Conservation (phyloP, 352 stramenopile species). For the Pythium dissimile region DNA sequence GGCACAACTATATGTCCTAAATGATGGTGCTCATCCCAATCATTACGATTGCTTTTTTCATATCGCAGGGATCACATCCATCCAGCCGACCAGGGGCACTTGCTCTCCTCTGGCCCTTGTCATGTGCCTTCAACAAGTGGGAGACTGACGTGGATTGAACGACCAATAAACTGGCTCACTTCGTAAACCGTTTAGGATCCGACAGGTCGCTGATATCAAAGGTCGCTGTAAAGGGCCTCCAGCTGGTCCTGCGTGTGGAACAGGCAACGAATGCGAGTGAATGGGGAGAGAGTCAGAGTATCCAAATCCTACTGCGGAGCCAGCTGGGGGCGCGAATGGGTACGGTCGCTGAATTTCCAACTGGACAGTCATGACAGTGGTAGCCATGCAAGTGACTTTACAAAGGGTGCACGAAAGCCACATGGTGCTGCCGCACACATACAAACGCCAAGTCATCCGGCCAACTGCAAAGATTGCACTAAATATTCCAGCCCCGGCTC, state of each 20-base stretch:
- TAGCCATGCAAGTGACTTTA: conserved; percentile 16
- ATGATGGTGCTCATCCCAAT: too few species aligned
- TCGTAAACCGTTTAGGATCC: too few species aligned
- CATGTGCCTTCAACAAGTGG: neutral
- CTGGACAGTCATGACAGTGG: conserved; percentile 1
- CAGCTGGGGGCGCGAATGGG: conserved; percentile 8
- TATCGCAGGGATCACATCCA: conserved; percentile 8
- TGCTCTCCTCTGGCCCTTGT: conserved; percentile 6
- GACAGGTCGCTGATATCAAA: neutral
- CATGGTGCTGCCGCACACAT: conserved; percentile 11
- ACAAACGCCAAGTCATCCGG: conserved; percentile 6
- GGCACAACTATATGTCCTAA: too few species aligned
- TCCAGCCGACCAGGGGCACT: neutral
- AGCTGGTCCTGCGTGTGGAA: too few species aligned
- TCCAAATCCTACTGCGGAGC: neutral
- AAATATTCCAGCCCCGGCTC: neutral
- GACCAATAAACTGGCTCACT: neutral
- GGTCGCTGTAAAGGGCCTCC: neutral
- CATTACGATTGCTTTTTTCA: too few species aligned
- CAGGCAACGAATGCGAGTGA: too few species aligned
- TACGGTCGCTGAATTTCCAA: conserved; percentile 8
- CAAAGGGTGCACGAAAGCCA: conserved; percentile 14
- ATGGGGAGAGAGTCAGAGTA: neutral
- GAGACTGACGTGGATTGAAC: neutral
- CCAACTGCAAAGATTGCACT: conserved; percentile 10